Percentiles rank a stretch among this genome's conserved stretches.
phyloP scores from a whole-genome alignment of 129 eudicot species.

The Glebionis coronaria region DNA sequence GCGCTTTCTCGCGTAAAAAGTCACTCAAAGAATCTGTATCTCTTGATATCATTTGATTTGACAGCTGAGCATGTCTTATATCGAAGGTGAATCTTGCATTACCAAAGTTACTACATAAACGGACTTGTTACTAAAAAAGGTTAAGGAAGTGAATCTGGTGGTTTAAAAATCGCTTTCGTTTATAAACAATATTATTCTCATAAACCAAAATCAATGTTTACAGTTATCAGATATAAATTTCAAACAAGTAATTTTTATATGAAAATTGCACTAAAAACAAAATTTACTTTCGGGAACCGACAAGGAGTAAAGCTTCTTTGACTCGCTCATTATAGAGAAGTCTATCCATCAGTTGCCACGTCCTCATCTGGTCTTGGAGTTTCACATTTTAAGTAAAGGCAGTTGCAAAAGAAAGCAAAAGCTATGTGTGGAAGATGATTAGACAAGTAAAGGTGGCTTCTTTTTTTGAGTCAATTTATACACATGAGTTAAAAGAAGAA shows the following conservation, averaged over 20 bases:
- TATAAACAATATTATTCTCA: not conserved
- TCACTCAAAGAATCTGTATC: not conserved
- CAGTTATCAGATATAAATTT: not conserved
- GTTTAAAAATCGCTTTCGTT: too few species aligned
- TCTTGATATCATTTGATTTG: not conserved
- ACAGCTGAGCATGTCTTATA: not conserved
- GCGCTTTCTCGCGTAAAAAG: conserved; percentile 16
- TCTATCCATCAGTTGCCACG: conserved; percentile 19
- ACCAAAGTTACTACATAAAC: too few species aligned
- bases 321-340: conserved; percentile 9
- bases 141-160: too few species aligned
- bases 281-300: conserved; percentile 11
- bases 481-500: conserved; percentile 22
- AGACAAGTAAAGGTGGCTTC: conserved; percentile 29
- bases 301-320: conserved; percentile 27
- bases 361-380: conserved; percentile 25
- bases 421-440: conserved; percentile 25
- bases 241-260: not conserved
- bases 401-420: conserved; percentile 31
- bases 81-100: too few species aligned
- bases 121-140: too few species aligned
- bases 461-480: conserved; percentile 23
- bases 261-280: conserved; percentile 11
- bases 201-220: conserved; percentile 1
- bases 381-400: conserved; percentile 32